Evolutionary conservation across 2,329 filamentous ascomycete species (phyloP).

Genomic region (Fusarium oxysporum): DNA sequence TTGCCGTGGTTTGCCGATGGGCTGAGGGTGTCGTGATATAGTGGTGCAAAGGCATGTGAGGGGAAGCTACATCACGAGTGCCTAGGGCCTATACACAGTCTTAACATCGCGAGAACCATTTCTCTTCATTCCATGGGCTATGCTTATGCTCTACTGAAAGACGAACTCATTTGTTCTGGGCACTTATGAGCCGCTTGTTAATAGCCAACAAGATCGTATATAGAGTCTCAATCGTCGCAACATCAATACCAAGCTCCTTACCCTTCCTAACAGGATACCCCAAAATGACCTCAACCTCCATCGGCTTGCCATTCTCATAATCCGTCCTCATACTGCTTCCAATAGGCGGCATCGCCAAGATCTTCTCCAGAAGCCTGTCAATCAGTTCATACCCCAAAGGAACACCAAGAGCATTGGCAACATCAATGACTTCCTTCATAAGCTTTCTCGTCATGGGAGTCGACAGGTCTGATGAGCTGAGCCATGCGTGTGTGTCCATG

Average conservation of each 20-base stretch:
- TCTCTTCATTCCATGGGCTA: too few species aligned
- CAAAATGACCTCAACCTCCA: constrained; percentile 73
- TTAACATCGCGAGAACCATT: too few species aligned
- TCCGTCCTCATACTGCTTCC: constrained; percentile 68
- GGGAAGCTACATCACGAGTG: neutral
- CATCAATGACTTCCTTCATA: constrained; percentile 64
- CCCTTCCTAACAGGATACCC: constrained; percentile 70
- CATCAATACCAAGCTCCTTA: constrained; percentile 63
- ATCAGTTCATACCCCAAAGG: constrained; percentile 60
- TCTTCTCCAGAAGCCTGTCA: constrained; percentile 59
- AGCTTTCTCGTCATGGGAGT: constrained; percentile 64
- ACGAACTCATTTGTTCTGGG: neutral
- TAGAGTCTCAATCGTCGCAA: constrained; percentile 61
- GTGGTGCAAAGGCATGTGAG: neutral
- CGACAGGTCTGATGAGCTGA: constrained; percentile 57
- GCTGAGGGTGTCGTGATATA: neutral
- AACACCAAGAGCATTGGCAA: constrained; percentile 65
- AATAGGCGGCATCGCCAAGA: constrained; percentile 58
- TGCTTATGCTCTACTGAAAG: rapidly evolving
- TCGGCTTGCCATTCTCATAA: constrained; percentile 64
- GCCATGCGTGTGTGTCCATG: constrained; percentile 63
- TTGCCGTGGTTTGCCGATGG: neutral
- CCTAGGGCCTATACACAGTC: too few species aligned
- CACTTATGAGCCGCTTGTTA: constrained; percentile 35
- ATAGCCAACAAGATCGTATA: constrained; percentile 51